Evolutionary conservation across 179 eudicot genomes (phyloP).

Genomic region (Silene noctiflora): DNA sequence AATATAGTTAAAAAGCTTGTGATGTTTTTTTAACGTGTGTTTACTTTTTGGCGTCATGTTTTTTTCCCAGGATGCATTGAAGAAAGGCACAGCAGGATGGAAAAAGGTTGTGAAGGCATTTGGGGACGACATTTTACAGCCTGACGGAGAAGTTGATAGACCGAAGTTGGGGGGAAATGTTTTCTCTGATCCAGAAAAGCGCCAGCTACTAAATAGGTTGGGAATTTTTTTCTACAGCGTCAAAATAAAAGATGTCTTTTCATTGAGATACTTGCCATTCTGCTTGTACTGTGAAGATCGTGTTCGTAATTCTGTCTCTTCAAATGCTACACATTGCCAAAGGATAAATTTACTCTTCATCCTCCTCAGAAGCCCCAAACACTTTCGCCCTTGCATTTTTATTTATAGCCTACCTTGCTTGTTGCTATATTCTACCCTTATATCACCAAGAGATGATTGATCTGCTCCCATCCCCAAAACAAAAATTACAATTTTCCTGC

Average conservation of each 20-base stretch:
- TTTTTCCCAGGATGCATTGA: constrained; percentile 68
- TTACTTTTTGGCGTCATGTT: not conserved
- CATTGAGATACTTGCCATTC: not conserved
- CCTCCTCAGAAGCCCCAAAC: not conserved
- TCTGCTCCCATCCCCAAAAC: not conserved
- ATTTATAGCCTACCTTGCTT: not conserved
- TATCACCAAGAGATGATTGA: not conserved
- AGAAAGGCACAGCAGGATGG: constrained; percentile 93
- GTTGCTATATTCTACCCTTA: not conserved
- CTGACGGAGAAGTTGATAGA: constrained; percentile 86
- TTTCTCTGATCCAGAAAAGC: constrained; percentile 69
- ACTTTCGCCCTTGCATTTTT: not conserved
- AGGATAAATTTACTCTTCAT: not conserved
- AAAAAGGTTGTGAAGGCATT: constrained; percentile 82
- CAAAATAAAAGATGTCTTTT: not conserved
- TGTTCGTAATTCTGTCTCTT: constrained; percentile 4
- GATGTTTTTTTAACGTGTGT: not conserved
- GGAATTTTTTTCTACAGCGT: not conserved
- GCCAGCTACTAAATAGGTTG: constrained; percentile 85
- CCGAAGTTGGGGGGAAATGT: constrained; percentile 75
- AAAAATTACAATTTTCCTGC: not conserved
- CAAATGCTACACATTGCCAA: not conserved
- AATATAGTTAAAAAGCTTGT: not conserved
- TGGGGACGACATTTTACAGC: constrained; percentile 69
- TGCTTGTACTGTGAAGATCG: not conserved